A percentile compares a stretch with the other conserved stretches of the same genome.
Conservation (phyloP, 148 eudicot species). For the Salicornia ramosissima region DNA sequence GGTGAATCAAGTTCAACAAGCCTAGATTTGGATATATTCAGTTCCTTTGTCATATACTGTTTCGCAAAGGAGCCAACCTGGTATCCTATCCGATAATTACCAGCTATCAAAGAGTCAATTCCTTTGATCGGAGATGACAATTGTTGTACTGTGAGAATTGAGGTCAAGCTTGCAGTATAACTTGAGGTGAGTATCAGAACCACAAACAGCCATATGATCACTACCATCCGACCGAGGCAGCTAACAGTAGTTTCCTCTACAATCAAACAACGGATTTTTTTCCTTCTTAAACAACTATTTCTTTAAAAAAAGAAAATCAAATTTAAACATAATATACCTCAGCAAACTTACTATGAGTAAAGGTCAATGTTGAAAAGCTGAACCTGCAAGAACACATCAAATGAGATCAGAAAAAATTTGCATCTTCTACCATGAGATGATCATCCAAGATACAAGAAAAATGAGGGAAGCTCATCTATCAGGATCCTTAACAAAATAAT, state of each 20-base stretch:
- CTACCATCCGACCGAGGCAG: conserved; percentile 68
- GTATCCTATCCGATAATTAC: conserved; percentile 59
- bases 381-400: conserved; percentile 59
- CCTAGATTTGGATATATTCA: conserved; percentile 61
- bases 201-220: conserved; percentile 90
- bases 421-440: conserved; percentile 6
- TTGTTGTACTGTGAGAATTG: conserved; percentile 94
- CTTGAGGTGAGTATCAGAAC: conserved; percentile 92
- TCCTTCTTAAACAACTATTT: neutral
- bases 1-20: conserved; percentile 67
- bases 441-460: neutral
- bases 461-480: neutral
- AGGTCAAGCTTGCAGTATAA: conserved; percentile 94
- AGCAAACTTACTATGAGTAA: conserved; percentile 78
- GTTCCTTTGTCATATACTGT: conserved; percentile 51
- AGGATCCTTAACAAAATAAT: neutral
- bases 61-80: conserved; percentile 87
- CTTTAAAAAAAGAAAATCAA: neutral
- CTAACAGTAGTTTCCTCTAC: conserved; percentile 77
- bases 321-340: neutral
- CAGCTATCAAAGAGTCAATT: conserved; percentile 48
- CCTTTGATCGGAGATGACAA: conserved; percentile 78
- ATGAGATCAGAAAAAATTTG: conserved; percentile 18
- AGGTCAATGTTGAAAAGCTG: conserved; percentile 87
- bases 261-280: conserved; percentile 6